Percentiles rank a stretch among this genome's conserved stretches.
Evolutionary conservation across 2,329 filamentous ascomycete genomes (phyloP).

Genomic region (Karstenula rhodostoma): DNA sequence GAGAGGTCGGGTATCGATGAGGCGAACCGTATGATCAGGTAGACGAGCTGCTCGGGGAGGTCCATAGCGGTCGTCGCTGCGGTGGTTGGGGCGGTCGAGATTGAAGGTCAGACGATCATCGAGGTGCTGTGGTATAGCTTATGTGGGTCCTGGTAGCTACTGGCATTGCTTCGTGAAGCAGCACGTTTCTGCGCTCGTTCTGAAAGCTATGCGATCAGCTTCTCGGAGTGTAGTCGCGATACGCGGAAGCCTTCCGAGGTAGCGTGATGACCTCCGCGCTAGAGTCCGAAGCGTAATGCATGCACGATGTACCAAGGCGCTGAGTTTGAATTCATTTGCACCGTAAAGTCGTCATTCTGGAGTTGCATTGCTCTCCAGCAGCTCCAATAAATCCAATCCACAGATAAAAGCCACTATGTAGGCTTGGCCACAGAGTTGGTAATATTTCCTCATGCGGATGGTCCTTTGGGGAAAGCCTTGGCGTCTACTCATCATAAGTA

Average conservation of each 20-base stretch:
- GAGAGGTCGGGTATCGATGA: slow-evolving; percentile 83
- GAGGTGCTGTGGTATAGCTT: not conserved
- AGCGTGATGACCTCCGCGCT: not conserved
- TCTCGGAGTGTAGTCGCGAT: not conserved
- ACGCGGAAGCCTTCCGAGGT: slow-evolving; percentile 8
- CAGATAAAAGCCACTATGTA: not conserved
- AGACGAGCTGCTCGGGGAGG: slow-evolving; percentile 60
- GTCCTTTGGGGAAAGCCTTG: not conserved
- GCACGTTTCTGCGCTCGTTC: not conserved
- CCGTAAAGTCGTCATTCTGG: not conserved
- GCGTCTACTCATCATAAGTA: slow-evolving; percentile 15
- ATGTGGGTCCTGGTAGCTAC: not conserved
- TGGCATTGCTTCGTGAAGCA: not conserved
- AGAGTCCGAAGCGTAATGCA: not conserved
- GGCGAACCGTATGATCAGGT: slow-evolving; percentile 90
- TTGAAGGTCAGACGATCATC: not conserved
- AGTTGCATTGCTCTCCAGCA: not conserved
- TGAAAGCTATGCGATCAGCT: not conserved
- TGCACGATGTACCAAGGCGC: not conserved
- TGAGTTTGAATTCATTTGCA: not conserved
- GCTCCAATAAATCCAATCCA: not conserved
- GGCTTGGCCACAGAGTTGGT: not conserved
- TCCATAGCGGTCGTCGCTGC: slow-evolving; percentile 37
- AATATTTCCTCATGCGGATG: not conserved
- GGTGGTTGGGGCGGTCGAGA: slow-evolving; percentile 6